Conservation (phyloP, 2,329 filamentous ascomycete genomes). For the Dothideomycetes sp. region DNA sequence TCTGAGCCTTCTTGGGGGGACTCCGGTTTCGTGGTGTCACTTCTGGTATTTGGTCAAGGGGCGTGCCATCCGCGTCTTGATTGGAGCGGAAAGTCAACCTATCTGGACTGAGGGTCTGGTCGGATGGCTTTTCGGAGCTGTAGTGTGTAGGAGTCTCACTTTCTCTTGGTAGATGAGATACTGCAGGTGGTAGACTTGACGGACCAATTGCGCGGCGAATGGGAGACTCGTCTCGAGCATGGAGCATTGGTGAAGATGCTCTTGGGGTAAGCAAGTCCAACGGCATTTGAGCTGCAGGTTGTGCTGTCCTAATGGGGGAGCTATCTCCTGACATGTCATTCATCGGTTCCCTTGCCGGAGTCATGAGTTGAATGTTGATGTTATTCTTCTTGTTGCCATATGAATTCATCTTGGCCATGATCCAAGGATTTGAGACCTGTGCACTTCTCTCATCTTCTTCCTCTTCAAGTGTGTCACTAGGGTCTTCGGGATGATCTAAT, state of each 20-base stretch:
- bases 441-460: constrained; percentile 25
- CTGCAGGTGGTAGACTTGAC: not conserved
- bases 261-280: constrained; percentile 22
- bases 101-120: not conserved
- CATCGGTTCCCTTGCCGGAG: constrained; percentile 4
- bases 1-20: constrained; percentile 16
- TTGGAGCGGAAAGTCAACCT: not conserved
- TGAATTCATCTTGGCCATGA: constrained; percentile 39
- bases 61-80: not conserved
- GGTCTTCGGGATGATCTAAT: constrained; percentile 10
- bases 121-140: not conserved
- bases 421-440: constrained; percentile 40
- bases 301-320: constrained; percentile 5
- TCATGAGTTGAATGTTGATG: constrained; percentile 11
- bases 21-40: constrained; percentile 14
- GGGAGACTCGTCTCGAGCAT: constrained; percentile 1
- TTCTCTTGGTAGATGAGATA: not conserved
- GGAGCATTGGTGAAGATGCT: constrained; percentile 22
- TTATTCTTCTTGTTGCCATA: constrained; percentile 18
- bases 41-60: constrained; percentile 9
- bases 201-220: constrained; percentile 2
- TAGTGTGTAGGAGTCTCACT: not conserved
- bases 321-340: not conserved
- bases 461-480: constrained; percentile 24
- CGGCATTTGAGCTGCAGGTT: not conserved